Evolutionary conservation across 345 rosid species (phyloP).

Genomic region (Punica granatum): DNA sequence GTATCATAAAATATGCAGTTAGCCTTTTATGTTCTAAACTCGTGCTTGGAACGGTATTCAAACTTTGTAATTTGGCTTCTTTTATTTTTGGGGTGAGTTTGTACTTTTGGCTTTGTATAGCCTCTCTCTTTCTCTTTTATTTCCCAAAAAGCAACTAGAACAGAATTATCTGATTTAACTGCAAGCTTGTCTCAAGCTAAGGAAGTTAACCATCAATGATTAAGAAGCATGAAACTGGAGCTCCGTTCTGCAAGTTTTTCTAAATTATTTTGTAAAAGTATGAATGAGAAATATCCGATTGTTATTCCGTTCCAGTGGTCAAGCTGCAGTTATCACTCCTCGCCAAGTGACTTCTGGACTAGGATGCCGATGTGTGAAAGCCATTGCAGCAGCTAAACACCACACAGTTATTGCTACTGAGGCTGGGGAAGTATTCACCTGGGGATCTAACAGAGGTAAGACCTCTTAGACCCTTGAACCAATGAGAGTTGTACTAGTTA

Average conservation of each 20-base stretch:
- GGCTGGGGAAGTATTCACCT: conserved; percentile 83
- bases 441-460: conserved; percentile 99
- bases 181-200: neutral
- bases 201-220: neutral
- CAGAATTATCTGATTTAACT: neutral
- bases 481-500: neutral
- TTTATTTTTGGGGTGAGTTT: neutral
- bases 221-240: neutral
- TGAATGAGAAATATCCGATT: neutral
- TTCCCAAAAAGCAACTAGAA: neutral
- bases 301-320: conserved; percentile 60
- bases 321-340: conserved; percentile 98
- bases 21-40: neutral
- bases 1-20: neutral
- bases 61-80: too few relatives aligned
- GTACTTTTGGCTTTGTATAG: neutral
- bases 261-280: neutral
- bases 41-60: neutral
- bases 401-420: conserved; percentile 92
- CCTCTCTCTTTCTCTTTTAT: neutral
- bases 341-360: conserved; percentile 83
- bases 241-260: neutral
- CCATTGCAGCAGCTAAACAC: conserved; percentile 97
- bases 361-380: conserved; percentile 76
- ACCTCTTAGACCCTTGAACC: neutral